These are phyloP conservation scores for Sophora flavescens DNA, from an alignment of 306 rosid genomes.

Conservation along the genomic window DNA sequence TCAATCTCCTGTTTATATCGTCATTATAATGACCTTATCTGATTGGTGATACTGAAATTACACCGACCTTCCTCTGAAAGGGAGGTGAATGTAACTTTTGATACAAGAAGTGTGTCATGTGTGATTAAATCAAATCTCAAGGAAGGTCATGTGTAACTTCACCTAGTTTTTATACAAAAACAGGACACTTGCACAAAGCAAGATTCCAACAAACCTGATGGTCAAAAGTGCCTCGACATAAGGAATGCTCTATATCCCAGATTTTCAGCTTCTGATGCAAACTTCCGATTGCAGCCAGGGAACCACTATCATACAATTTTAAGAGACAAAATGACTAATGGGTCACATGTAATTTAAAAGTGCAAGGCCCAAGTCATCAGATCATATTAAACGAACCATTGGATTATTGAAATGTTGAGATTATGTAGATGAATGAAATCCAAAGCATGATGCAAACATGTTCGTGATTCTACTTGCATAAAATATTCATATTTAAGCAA, in stretches of 20 bases:
- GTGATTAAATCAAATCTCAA: too few relatives aligned
- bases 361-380: slow-evolving; percentile 1
- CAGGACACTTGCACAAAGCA: slow-evolving; percentile 20
- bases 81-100: too few relatives aligned
- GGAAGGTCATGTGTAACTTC: too few relatives aligned
- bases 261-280: slow-evolving; percentile 76
- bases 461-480: background rate
- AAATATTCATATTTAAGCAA: background rate
- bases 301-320: slow-evolving; percentile 52
- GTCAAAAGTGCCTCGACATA: slow-evolving; percentile 66
- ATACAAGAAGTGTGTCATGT: too few relatives aligned
- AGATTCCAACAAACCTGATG: slow-evolving; percentile 76
- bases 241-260: slow-evolving; percentile 84
- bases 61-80: too few relatives aligned
- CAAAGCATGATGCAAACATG: slow-evolving; percentile 3
- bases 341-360: slow-evolving; percentile 11
- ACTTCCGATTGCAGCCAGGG: slow-evolving; percentile 82
- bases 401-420: slow-evolving; percentile 10
- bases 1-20: too few relatives aligned
- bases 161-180: too few relatives aligned
- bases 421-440: slow-evolving; percentile 6
- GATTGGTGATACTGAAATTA: too few relatives aligned
- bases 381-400: background rate
- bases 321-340: slow-evolving; percentile 31
- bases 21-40: too few relatives aligned